Evolutionary conservation across 331 rosid genomes (phyloP), one percentile per base, ranked within the genome.

Genomic region (Cucumis variabilis): DNA sequence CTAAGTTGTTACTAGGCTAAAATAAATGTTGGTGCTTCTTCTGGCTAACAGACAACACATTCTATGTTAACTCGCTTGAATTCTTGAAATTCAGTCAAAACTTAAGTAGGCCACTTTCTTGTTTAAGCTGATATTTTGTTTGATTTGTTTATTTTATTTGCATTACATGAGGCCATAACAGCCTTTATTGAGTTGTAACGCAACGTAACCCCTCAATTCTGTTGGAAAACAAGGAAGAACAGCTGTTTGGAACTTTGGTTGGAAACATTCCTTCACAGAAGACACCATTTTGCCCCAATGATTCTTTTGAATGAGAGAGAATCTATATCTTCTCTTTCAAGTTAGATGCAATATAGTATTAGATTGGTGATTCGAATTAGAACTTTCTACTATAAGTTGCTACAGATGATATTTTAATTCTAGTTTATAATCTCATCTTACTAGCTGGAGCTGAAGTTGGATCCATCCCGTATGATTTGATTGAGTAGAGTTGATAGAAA

Each of bases 21-120:
- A 33, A 82, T 62, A 62, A 60, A 82, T 82, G 46, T 28, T 58
- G 28, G 20, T 81, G 85, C 68, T 79, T 81, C 51, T 58, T 75
- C 51, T 81, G 11, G 23, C 71, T 37, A 10, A 30, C 27, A 28
- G 70, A 58, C 70, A 5, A 11, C 5, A 11, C 46, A 23, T 28
- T 81, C 25, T 53, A 76, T 2, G 83, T 78, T 80, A 17, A 9
- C 15, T 25, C 24, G 46, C 24, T 53, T 80, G 69, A 80, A 80
- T 80, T 25, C 46, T 28, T 55, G 5, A 27, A 25, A 53, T 16
- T 48, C 25, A 78, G 7, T 50, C 21, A 6, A 78, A 79, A 8
- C 46, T 16, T 55, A 78, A 50, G 68, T 55, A 25, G 11, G 15
- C 67, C 67, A 79, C 84, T 79, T 79, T 17, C 48, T 79, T 55